Evolutionary conservation across 2,329 filamentous ascomycete genomes (phyloP), one percentile per base, ranked within the genome.

Genomic region (Aspergillus sp.): DNA sequence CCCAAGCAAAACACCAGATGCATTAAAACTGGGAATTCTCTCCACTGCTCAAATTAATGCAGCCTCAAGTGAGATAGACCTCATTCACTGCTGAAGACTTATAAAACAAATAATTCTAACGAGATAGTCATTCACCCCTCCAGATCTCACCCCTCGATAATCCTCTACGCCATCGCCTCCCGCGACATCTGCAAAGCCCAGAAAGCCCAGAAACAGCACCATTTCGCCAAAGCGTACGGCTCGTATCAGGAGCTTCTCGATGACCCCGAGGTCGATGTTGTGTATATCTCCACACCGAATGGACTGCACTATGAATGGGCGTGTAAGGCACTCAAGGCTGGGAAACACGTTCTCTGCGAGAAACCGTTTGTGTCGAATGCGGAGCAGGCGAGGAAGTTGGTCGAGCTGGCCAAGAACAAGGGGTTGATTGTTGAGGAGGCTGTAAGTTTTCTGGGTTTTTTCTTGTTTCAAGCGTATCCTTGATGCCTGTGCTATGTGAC

Each of bases 91-190:
- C 10, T 12, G 7, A 33, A 19, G 5, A 35, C 8, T 2, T 6
- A 33, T n/a, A n/a, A n/a, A n/a, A n/a, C n/a, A 26, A 10, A 5
- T n/a, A 37, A 33, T 27, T 12, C 5, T 28, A 27, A 32, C 8
- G 10, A 27, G 2, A 7, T 39, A 52, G 50, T 61, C 28, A 52
- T 81, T 33, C 55, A 53, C 8, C 77, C 78, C 0, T 75, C 76
- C 11, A 70, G 66, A 48, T 70, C 67, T 3, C 78, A 82, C 53
- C 67, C 77, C 0, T 74, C 78, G 34, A 73, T 81, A 6, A 62
- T 79, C 8, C 49, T 82, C 9, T 67, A 74, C 26, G 74, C 68
- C 5, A 70, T 82, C 7, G 77, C 78, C 2, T 75, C 77, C 2
- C 69, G 77, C 2, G 70, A 78, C 55, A 56, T 53, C 19, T 54